These are phyloP conservation scores for Cystobasidium onofrii DNA, from an alignment of 768 basidiomycete species.

Conservation along the genomic window DNA sequence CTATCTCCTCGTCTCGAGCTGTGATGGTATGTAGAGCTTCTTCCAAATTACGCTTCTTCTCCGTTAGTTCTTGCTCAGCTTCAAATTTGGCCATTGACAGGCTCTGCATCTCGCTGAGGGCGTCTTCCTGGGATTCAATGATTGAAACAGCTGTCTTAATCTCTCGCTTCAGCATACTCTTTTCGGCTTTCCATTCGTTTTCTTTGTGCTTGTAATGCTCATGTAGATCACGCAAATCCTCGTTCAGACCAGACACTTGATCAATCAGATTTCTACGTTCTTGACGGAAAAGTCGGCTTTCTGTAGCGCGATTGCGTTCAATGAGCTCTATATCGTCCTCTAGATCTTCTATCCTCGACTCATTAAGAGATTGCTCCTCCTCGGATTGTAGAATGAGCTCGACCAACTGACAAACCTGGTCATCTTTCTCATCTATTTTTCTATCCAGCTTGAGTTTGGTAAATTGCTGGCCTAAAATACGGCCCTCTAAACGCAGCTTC, in stretches of 20 bases:
- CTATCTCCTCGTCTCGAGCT: background rate
- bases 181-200: background rate
- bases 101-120: background rate
- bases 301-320: background rate
- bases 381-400: conserved; percentile 3
- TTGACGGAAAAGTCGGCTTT: background rate
- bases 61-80: background rate
- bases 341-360: conserved; percentile 3
- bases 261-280: background rate
- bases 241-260: background rate
- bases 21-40: background rate
- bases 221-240: background rate
- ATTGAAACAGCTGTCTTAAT: background rate
- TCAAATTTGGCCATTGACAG: background rate
- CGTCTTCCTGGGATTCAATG: background rate
- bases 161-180: background rate
- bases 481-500: background rate
- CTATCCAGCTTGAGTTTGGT: background rate
- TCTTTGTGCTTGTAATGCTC: background rate
- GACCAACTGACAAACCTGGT: conserved; percentile 10
- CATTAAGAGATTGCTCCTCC: background rate
- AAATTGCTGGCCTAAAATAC: background rate
- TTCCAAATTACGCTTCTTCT: background rate
- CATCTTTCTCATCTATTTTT: conserved; percentile 18
- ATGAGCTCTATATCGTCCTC: background rate